phyloP scores from a whole-genome alignment of 2,329 filamentous ascomycete genomes.

The Trichothecium sympodiale region DNA sequence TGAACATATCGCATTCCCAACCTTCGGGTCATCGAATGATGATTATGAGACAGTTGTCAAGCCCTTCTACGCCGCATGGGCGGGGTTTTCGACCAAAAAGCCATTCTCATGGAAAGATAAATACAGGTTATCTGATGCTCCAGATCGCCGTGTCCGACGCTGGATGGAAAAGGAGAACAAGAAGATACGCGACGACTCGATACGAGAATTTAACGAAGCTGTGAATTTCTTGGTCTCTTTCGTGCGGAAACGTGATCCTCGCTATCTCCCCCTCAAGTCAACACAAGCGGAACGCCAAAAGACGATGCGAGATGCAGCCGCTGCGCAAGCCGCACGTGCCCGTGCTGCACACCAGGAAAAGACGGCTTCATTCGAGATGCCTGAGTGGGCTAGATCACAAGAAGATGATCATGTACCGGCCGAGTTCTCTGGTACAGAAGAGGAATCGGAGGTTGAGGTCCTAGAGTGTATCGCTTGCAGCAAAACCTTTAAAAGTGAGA shows the following conservation, averaged over 20 bases:
- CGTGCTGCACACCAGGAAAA: conserved; percentile 73
- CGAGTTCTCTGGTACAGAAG: conserved; percentile 37
- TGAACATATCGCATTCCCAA: conserved; percentile 39
- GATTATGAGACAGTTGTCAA: conserved; percentile 66
- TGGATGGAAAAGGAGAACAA: conserved; percentile 95
- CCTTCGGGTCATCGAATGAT: conserved; percentile 71
- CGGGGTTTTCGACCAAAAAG: conserved; percentile 72
- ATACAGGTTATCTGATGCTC: conserved; percentile 74
- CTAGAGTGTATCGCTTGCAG: conserved; percentile 70
- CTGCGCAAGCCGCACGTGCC: conserved; percentile 73
- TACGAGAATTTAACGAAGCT: conserved; percentile 84
- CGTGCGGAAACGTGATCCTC: conserved; percentile 80
- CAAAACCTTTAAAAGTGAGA: conserved; percentile 79
- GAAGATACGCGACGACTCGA: conserved; percentile 68
- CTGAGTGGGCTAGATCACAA: conserved; percentile 62
- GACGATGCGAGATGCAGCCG: conserved; percentile 63
- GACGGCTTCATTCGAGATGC: conserved; percentile 51
- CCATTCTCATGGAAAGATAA: conserved; percentile 83
- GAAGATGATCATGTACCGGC: conserved; percentile 34
- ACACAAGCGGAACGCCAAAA: conserved; percentile 74
- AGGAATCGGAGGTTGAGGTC: conserved; percentile 44
- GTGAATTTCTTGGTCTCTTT: conserved; percentile 80
- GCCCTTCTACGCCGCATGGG: conserved; percentile 74
- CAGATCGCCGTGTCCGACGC: conserved; percentile 71
- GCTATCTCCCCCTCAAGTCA: conserved; percentile 67